Percentiles rank a stretch among this genome's conserved stretches.
phyloP scores from a whole-genome alignment of 2,329 filamentous ascomycete genomes.

The Talaromyces islandicus region DNA sequence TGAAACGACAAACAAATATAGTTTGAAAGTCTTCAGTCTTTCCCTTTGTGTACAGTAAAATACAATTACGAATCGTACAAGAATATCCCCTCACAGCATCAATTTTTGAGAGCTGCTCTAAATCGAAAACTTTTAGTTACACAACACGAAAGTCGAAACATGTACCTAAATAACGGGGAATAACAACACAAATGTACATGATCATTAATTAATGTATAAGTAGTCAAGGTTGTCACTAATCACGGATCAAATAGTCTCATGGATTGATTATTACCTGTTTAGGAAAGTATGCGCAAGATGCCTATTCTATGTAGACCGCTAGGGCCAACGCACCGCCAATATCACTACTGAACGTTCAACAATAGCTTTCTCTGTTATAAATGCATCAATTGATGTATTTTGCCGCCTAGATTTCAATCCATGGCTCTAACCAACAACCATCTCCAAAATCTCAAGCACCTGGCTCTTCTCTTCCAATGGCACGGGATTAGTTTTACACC shows the following conservation, averaged over 20 bases:
- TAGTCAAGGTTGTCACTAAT: no score
- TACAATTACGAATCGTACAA: not conserved
- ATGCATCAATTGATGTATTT: not conserved
- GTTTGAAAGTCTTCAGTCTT: not conserved
- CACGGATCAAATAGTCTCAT: no score
- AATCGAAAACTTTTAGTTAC: not conserved
- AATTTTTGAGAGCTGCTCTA: not conserved
- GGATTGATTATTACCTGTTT: no score
- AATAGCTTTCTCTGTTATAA: not conserved
- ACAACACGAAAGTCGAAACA: no score
- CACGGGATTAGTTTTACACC: slow-evolving; percentile 47
- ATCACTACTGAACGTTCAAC: not conserved
- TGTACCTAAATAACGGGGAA: no score
- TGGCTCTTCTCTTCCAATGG: slow-evolving; percentile 42
- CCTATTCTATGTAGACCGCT: not conserved
- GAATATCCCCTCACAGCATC: not conserved
- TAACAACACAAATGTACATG: no score
- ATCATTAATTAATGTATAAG: no score
- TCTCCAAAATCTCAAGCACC: slow-evolving; percentile 48
- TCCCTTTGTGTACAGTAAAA: not conserved
- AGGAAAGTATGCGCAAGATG: no score
- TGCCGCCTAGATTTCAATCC: not conserved
- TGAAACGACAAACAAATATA: no score
- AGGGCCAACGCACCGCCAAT: not conserved
- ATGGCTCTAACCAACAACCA: slow-evolving; percentile 21